Base-by-base conservation (phyloP, 441 rosid species). In the Jatropha podagrica region DNA sequence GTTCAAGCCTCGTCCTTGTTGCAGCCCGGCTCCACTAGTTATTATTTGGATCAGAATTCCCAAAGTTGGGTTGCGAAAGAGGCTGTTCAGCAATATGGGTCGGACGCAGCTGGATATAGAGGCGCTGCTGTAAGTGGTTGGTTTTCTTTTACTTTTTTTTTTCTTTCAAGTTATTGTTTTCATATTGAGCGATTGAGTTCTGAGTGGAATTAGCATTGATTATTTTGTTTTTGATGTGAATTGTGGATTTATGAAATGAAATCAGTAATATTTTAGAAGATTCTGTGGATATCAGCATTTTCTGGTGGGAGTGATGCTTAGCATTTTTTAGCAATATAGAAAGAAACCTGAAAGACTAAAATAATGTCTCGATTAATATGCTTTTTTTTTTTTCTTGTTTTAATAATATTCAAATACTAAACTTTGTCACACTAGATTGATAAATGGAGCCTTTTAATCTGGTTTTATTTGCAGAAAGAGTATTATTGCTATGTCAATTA, bases 111-210 rank as follows among this genome's bases (percentile, higher is more conserved):
- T 78, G 46, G 59, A 60, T 72, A 64, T 72, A 62, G 54, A 74
- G 80, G 61, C 64, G 79, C 79, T 77, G 85, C 73, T 80, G 83
- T 80, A 81, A 80, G 89, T 83, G 77, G 79, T 71, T 79, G 41
- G 41, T 77, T 68, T 72, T 65, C 65, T 59, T 12, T 41, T 15
- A 13, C 27, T 11, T 37, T 5, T 54, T 42, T 38, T 49, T 17
- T 18, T 15, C 51, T 9, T 49, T n/a, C n/a, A n/a, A 52, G 4
- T 56, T 55, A 44, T n/a, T 51, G 2, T 10, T 59, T 70, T 40
- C 2, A 46, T 41, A 26, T 51, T 13, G 55, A 7, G 10, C 40
- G 5, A 7, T 65, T 60, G 65, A 14, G 3, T 69, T 20, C 56
- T 46, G 44, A 58, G 13, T 51, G 20, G 27, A 13, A 18, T 37